Percentiles rank a stretch among this genome's conserved stretches.
These are phyloP conservation scores for Camellia sinensis DNA, from an alignment of 148 eudicot species.

Conservation along the genomic window DNA sequence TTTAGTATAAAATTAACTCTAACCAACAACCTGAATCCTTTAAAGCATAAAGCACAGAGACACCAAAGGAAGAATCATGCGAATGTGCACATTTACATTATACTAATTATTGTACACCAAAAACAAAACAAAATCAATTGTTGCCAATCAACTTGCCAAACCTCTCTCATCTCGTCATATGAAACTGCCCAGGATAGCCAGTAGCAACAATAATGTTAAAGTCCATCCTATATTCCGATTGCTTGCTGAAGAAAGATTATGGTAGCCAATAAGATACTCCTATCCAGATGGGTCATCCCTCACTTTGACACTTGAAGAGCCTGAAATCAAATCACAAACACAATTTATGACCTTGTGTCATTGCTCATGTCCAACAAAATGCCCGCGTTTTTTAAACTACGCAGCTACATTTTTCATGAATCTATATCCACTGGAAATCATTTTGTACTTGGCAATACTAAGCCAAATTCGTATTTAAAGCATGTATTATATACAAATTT, in stretches of 20 bases:
- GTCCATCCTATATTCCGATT: slow-evolving; percentile 26
- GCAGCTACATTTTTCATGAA: not conserved
- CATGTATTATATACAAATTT: no score
- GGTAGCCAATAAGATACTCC: slow-evolving; percentile 47
- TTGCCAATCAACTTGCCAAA: not conserved
- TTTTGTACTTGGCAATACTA: not conserved
- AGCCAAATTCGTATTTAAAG: not conserved
- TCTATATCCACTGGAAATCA: not conserved
- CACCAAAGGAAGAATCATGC: not conserved
- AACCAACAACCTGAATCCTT: no score
- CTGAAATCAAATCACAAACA: slow-evolving; percentile 31
- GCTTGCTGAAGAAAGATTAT: slow-evolving; percentile 48
- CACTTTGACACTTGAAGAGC: slow-evolving; percentile 71
- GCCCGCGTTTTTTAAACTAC: not conserved
- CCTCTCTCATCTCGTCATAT: not conserved
- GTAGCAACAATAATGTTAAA: slow-evolving; percentile 37
- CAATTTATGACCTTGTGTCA: not conserved
- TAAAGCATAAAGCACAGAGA: not conserved
- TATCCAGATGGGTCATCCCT: slow-evolving; percentile 49
- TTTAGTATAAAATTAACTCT: no score
- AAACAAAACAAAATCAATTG: not conserved
- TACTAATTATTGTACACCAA: not conserved
- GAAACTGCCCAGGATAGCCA: slow-evolving; percentile 16
- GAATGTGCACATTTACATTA: not conserved
- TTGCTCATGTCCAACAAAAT: not conserved